Percentiles rank a stretch among this genome's conserved stretches.
Evolutionary conservation across 1,284 basidiomycete genomes (phyloP).

Genomic region (Bondarzewia mesenterica): DNA sequence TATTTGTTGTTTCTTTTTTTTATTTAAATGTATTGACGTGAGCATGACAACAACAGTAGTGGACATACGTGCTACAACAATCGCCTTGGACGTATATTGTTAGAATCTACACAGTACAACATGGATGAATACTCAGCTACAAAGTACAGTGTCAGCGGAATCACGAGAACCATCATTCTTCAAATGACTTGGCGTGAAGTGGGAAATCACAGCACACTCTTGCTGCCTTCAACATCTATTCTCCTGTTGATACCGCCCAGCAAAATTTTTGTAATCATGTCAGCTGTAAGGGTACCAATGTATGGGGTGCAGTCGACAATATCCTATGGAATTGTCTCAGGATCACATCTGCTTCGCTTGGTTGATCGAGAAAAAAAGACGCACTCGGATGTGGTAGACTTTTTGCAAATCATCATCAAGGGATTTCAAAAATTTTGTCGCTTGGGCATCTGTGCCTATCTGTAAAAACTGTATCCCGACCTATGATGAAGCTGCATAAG

Average conservation of each 20-base stretch:
- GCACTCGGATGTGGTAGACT: background rate
- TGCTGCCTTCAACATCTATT: slow-evolving; percentile 25
- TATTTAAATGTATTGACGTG: too few species aligned
- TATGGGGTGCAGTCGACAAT: slow-evolving; percentile 59
- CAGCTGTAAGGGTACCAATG: slow-evolving; percentile 30
- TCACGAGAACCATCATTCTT: too few species aligned
- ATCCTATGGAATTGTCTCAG: slow-evolving; percentile 26
- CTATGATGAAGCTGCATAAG: background rate
- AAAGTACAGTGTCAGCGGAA: too few species aligned
- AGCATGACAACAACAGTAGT: too few species aligned
- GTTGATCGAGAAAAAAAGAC: background rate
- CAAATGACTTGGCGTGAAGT: background rate
- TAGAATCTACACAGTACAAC: too few species aligned
- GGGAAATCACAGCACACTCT: background rate
- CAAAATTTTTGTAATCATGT: slow-evolving; percentile 43
- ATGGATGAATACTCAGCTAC: too few species aligned
- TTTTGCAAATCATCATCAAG: background rate
- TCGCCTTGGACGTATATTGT: too few species aligned
- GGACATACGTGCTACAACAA: too few species aligned
- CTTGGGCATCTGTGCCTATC: background rate
- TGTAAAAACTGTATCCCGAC: background rate
- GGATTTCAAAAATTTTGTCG: background rate
- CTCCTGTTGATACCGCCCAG: slow-evolving; percentile 51
- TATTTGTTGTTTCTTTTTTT: too few species aligned
- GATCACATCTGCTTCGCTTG: background rate